Percentiles rank a stretch among this genome's conserved stretches.
These are phyloP conservation scores for Stephania yunnanensis DNA, from an alignment of 164 flowering plant species.

Conservation along the genomic window DNA sequence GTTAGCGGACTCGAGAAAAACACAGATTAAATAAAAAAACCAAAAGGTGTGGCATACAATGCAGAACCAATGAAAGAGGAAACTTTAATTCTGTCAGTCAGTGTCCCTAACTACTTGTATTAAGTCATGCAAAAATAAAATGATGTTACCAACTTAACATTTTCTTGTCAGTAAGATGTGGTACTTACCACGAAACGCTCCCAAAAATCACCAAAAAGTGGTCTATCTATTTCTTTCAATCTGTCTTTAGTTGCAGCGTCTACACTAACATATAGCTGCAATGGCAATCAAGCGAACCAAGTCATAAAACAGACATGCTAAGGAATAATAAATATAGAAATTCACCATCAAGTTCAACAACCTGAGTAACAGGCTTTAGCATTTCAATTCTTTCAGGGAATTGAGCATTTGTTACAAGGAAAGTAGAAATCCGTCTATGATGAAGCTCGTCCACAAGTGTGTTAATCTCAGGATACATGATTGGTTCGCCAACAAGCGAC, in stretches of 20 bases:
- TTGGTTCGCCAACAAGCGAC: conserved; percentile 99
- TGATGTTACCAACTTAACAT: background rate
- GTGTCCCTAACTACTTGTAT: background rate
- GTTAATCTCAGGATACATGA: conserved; percentile 98
- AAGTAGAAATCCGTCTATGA: conserved; percentile 76
- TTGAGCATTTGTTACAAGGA: conserved; percentile 98
- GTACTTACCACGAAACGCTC: conserved; percentile 81
- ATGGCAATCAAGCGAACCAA: conserved; percentile 7
- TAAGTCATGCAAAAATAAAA: background rate
- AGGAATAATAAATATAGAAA: background rate
- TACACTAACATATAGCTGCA: conserved; percentile 95
- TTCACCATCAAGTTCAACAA: conserved; percentile 13
- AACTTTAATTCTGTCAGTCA: background rate
- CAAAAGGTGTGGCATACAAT: background rate
- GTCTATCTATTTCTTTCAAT: conserved; percentile 95
- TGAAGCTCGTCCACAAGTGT: conserved; percentile 88
- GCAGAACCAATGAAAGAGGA: background rate
- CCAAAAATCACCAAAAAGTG: conserved; percentile 97
- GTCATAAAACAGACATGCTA: background rate
- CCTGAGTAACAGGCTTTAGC: conserved; percentile 90
- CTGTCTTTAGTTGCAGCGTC: conserved; percentile 99
- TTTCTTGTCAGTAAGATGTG: background rate
- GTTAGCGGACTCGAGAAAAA: background rate
- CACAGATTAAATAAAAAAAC: background rate
- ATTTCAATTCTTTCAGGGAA: conserved; percentile 81